Evolutionary conservation across 2,329 filamentous ascomycete species (phyloP).

Genomic region (Talaromyces albobiverticillius): DNA sequence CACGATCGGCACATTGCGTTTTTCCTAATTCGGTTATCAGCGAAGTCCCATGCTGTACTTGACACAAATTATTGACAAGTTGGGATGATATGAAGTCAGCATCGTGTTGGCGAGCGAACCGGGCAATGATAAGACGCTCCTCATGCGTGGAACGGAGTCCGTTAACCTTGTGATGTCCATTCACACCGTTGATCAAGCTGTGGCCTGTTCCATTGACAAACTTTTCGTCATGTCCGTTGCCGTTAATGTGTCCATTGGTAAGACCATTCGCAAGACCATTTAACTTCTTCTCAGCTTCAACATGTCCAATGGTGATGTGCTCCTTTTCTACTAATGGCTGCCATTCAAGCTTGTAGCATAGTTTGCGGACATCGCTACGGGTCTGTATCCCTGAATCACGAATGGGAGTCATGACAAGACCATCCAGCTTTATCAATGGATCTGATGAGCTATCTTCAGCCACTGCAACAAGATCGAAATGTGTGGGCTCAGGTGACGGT

Average conservation of each 20-base stretch:
- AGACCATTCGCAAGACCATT: not conserved
- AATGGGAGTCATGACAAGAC: constrained; percentile 25
- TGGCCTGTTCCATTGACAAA: not conserved
- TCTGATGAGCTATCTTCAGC: constrained; percentile 18
- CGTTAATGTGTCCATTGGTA: not conserved
- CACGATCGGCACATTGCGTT: not conserved
- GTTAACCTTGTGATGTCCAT: not conserved
- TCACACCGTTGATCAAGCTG: not conserved
- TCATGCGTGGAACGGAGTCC: not conserved
- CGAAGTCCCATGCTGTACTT: not conserved
- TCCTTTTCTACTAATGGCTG: constrained; percentile 15
- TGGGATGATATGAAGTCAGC: not conserved
- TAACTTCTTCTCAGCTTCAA: not conserved
- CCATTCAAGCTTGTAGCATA: constrained; percentile 27
- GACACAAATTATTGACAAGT: not conserved
- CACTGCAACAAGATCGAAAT: constrained; percentile 17
- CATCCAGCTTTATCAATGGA: constrained; percentile 21
- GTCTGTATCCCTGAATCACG: constrained; percentile 16
- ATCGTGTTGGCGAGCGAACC: not conserved
- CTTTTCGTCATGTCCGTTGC: not conserved
- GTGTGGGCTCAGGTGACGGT: constrained; percentile 7
- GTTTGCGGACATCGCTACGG: constrained; percentile 13
- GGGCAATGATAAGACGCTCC: not conserved
- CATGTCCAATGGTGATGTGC: not conserved
- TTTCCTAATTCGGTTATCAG: not conserved